Percentiles rank a stretch among this genome's conserved stretches.
Conservation (phyloP, 495 filamentous ascomycete species). For the Lasiosphaeria ovina region DNA sequence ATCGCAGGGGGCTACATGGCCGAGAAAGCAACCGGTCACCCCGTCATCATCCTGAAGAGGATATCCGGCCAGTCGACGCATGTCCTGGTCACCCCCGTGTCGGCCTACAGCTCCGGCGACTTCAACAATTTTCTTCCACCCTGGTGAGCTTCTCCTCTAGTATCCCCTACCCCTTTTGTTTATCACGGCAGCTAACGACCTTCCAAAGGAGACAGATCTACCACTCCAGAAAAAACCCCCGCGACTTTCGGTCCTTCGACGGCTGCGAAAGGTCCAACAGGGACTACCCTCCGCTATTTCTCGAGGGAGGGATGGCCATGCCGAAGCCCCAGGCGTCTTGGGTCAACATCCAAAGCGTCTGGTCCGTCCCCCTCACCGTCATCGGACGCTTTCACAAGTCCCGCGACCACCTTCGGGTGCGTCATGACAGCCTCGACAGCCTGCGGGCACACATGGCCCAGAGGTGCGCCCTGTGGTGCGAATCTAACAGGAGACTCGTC, state of each 20-base stretch:
- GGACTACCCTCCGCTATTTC: constrained; percentile 17
- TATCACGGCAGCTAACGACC: no score
- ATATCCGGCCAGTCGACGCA: constrained; percentile 12
- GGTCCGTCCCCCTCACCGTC: constrained; percentile 22
- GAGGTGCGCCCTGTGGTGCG: neutral
- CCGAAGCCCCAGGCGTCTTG: constrained; percentile 34
- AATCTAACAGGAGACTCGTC: neutral
- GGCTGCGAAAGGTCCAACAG: constrained; percentile 15
- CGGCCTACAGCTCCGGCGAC: constrained; percentile 27
- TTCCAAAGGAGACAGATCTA: constrained; percentile 15
- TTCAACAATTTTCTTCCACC: constrained; percentile 27
- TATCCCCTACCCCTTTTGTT: no score
- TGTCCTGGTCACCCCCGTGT: constrained; percentile 31
- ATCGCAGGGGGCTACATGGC: constrained; percentile 16
- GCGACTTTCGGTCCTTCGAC: constrained; percentile 31
- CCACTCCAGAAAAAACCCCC: constrained; percentile 19
- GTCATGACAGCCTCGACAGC: neutral
- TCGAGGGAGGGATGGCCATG: constrained; percentile 16
- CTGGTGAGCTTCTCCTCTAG: constrained; percentile 1
- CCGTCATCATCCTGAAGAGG: constrained; percentile 32
- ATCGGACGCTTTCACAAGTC: constrained; percentile 25
- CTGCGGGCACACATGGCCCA: neutral
- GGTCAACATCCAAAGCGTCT: constrained; percentile 26
- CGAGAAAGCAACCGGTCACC: constrained; percentile 26
- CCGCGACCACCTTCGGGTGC: neutral